A percentile compares a stretch with the other conserved stretches of the same genome.
Evolutionary conservation across 2,329 filamentous ascomycete species (phyloP).

Genomic region (Phaeosphaeriaceae sp.): DNA sequence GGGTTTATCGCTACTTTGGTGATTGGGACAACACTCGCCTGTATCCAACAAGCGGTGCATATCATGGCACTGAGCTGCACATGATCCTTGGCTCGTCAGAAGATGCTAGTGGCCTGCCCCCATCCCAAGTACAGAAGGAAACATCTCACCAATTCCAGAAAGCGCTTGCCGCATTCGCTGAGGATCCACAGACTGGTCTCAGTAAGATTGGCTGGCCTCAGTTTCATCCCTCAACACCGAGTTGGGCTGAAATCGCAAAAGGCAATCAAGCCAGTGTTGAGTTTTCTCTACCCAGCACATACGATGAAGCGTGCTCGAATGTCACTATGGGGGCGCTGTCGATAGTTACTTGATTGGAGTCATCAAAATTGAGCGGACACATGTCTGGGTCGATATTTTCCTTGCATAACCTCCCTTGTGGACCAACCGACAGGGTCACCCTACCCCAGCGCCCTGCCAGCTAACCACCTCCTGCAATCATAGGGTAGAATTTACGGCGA

Average conservation of each 20-base stretch:
- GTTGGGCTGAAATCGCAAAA: conserved; percentile 18
- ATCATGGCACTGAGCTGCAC: conserved; percentile 31
- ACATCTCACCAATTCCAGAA: conserved; percentile 20
- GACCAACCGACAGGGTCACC: too few species aligned
- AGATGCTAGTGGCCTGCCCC: conserved; percentile 18
- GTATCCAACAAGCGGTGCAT: conserved; percentile 28
- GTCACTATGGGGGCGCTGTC: conserved; percentile 16
- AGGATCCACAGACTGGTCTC: conserved; percentile 22
- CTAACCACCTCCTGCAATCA: too few species aligned
- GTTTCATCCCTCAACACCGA: conserved; percentile 14
- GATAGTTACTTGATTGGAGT: conserved; percentile 8
- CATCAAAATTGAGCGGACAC: too few species aligned
- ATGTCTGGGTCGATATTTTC: too few species aligned
- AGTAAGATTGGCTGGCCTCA: conserved; percentile 19
- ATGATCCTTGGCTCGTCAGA: conserved; percentile 31
- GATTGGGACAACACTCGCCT: conserved; percentile 28
- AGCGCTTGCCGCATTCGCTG: conserved; percentile 25
- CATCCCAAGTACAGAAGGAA: conserved; percentile 15
- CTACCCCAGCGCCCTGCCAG: too few species aligned
- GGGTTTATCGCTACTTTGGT: conserved; percentile 29
- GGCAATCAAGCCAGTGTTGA: conserved; percentile 8
- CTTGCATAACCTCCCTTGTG: too few species aligned
- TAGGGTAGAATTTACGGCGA: too few species aligned
- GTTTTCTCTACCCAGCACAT: conserved; percentile 17
- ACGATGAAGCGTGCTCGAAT: conserved; percentile 8